A percentile compares a stretch with the other conserved stretches of the same genome.
These are phyloP conservation scores for Ensete glaucum DNA, from an alignment of 176 grass and related monocot genomes.

Conservation along the genomic window DNA sequence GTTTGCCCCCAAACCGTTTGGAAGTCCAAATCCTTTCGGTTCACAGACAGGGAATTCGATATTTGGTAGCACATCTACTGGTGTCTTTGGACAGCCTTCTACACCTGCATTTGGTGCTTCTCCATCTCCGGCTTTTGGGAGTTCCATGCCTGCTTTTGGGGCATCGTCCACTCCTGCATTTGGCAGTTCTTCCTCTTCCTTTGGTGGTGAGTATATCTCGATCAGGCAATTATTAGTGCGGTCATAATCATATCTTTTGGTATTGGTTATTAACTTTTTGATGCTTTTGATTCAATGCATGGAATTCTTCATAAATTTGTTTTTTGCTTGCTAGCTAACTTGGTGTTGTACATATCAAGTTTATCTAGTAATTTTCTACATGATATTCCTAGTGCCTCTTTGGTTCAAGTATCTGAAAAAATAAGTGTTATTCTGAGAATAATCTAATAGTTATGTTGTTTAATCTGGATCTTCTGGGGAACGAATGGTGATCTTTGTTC, in stretches of 20 bases:
- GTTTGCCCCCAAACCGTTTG: slow-evolving; percentile 70
- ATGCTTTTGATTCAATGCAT: not conserved
- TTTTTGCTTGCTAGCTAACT: not conserved
- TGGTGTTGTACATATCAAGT: not conserved
- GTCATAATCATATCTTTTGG: not conserved
- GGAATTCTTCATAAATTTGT: not conserved
- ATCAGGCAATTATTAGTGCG: not conserved
- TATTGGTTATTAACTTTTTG: not conserved
- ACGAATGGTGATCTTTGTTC: too few species aligned
- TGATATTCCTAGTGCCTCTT: not conserved
- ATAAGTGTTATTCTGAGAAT: not conserved
- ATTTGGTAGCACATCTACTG: slow-evolving; percentile 46
- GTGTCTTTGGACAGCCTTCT: slow-evolving; percentile 49
- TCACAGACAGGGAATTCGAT: slow-evolving; percentile 43
- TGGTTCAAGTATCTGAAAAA: not conserved
- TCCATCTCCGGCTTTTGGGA: slow-evolving; percentile 15
- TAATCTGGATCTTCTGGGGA: too few species aligned
- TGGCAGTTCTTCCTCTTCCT: slow-evolving; percentile 31
- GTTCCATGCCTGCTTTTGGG: slow-evolving; percentile 24
- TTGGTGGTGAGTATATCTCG: not conserved
- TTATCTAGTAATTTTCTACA: not conserved
- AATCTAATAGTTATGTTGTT: too few species aligned
- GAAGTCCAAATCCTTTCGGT: slow-evolving; percentile 47
- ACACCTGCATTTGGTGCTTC: slow-evolving; percentile 18
- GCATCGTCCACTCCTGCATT: slow-evolving; percentile 41